These are phyloP conservation scores for Gleditsia sinensis DNA, from an alignment of 306 rosid species.

Conservation along the genomic window DNA sequence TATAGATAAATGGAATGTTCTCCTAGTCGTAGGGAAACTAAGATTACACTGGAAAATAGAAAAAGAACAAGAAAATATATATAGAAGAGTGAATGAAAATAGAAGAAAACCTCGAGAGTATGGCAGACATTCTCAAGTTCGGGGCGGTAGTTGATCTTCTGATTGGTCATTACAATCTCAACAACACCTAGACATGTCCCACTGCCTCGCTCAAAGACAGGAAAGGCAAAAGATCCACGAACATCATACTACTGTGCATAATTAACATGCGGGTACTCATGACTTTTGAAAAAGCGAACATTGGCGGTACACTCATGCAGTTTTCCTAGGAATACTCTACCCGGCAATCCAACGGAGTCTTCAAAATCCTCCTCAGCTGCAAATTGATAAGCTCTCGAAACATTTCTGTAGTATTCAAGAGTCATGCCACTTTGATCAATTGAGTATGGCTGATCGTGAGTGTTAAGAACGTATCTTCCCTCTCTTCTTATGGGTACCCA, in stretches of 20 bases:
- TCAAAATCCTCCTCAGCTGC: conserved; percentile 23
- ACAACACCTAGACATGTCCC: conserved; percentile 56
- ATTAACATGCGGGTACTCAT: conserved; percentile 42
- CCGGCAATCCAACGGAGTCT: conserved; percentile 12
- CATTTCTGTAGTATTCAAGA: conserved; percentile 22
- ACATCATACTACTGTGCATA: conserved; percentile 29
- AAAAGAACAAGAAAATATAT: background rate
- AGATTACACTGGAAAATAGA: background rate
- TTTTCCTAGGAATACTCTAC: conserved; percentile 22
- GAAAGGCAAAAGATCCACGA: conserved; percentile 54
- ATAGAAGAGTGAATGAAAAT: background rate
- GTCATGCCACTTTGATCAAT: conserved; percentile 12
- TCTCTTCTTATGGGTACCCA: conserved; percentile 53
- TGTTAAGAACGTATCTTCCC: conserved; percentile 19
- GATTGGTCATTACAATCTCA: conserved; percentile 43
- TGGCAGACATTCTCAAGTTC: conserved; percentile 47
- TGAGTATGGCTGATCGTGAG: conserved; percentile 32
- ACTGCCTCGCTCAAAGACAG: conserved; percentile 51
- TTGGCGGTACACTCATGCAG: conserved; percentile 42
- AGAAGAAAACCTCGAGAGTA: conserved; percentile 48
- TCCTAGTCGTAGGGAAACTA: background rate
- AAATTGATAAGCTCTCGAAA: conserved; percentile 22
- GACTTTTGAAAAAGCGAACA: conserved; percentile 46
- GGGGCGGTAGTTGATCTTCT: conserved; percentile 38
- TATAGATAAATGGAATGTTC: too few species aligned